Percentiles rank a stretch among this genome's conserved stretches.
phyloP scores from a whole-genome alignment of 345 rosid species.

The Kandelia obovata region DNA sequence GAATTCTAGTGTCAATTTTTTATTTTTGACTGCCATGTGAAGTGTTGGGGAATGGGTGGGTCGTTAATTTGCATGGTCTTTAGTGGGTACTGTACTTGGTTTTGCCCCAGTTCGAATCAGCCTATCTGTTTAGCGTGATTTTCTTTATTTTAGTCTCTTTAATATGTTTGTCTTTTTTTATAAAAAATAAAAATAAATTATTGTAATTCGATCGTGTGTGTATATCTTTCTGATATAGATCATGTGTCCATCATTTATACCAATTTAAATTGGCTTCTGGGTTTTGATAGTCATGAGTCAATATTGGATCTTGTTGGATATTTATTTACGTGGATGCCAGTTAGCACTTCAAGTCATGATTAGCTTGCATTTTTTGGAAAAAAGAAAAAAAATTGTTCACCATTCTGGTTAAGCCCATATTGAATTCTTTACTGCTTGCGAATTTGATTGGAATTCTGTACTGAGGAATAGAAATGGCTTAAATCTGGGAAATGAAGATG shows the following conservation, averaged over 20 bases:
- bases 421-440: background rate
- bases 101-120: background rate
- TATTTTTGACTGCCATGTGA: background rate
- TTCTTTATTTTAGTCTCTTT: background rate
- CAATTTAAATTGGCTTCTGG: background rate
- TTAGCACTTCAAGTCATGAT: background rate
- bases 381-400: no score
- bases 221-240: constrained; percentile 7
- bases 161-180: background rate
- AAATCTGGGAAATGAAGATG: no score
- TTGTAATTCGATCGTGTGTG: background rate
- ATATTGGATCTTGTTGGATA: constrained; percentile 11
- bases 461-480: background rate
- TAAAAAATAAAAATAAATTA: no score
- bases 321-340: background rate
- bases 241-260: background rate
- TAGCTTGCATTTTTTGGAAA: no score
- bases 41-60: background rate
- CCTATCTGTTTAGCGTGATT: background rate
- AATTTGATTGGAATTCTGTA: background rate
- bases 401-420: background rate
- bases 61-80: no score
- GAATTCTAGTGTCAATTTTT: background rate
- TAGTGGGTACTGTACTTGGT: background rate
- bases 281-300: background rate